phyloP scores from a whole-genome alignment of 2,329 filamentous ascomycete genomes.

The Zalaria sp. region DNA sequence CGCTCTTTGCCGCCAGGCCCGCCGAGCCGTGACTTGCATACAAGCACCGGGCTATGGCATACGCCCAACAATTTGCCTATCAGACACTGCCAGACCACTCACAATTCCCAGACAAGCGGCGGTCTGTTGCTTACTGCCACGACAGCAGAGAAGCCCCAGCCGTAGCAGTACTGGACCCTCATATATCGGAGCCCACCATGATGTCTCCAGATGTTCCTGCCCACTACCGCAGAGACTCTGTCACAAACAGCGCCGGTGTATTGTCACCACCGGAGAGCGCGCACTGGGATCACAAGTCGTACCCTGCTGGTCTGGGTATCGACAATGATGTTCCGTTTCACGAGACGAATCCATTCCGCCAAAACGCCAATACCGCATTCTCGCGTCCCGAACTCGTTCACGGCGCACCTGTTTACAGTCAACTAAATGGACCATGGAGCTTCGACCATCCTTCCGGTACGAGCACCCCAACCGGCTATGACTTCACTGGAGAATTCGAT shows the following conservation, averaged over 20 bases:
- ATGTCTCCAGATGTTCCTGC: conserved; percentile 10
- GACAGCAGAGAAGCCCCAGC: not conserved
- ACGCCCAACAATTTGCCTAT: not conserved
- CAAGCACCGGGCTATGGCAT: not conserved
- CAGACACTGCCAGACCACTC: not conserved
- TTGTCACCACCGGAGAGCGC: conserved; percentile 16
- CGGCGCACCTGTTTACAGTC: conserved; percentile 1
- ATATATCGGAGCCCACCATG: conserved; percentile 14
- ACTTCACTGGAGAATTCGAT: conserved; percentile 43
- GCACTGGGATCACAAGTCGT: conserved; percentile 16
- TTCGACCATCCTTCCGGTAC: conserved; percentile 41
- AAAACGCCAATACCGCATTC: conserved; percentile 2
- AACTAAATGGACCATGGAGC: conserved; percentile 1
- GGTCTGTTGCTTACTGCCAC: not conserved
- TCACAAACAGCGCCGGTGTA: conserved; percentile 17
- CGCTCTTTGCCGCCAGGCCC: not conserved
- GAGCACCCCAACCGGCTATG: conserved; percentile 60
- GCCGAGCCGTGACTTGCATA: not conserved
- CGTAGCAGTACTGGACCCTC: conserved; percentile 14
- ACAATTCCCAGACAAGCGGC: not conserved
- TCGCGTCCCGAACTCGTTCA: conserved; percentile 1
- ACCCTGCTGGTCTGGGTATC: not conserved
- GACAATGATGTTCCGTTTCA: conserved; percentile 10
- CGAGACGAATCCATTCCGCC: conserved; percentile 3
- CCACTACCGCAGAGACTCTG: conserved; percentile 17